Evolutionary conservation across 805 yeast species (phyloP), one percentile per base, ranked within the genome.

Genomic region (Pichia nanzhaoensis): DNA sequence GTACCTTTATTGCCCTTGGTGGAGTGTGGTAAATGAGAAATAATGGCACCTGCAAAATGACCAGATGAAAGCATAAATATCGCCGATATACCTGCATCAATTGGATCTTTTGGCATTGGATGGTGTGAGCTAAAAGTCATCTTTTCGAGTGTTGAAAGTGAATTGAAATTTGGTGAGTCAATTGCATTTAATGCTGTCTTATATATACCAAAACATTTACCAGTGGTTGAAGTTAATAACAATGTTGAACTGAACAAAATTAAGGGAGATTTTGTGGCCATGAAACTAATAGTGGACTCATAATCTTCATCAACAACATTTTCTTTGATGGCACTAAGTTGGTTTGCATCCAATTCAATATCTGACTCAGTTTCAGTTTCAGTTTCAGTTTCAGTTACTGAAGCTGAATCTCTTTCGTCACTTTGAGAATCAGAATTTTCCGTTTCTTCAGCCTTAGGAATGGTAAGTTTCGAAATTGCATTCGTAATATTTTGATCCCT

Each of bases 31-130:
- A 70, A 70, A 57, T 90, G 97, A 1, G 88, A 78, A 8, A 93
- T 72, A 36, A 93, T 84, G 0, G 96, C 96, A 17, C 93, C 99
- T 0, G 98, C 96, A 69, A 93, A 93, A 66, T 93, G 97, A 35
- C 99, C 99, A 37, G 98, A 97, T 14, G 97, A 97, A 43, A 93
- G 77, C 96, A 93, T 87, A 53, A 93, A 76, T 12, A 93, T 63
- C 0, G 95, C 95, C 5, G 95, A 85, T 37, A 72, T 71, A 3
- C 67, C 65, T 0, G 55, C 49, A 3, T 58, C 42, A 2, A 55
- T 40, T 1, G 49, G 43, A 36, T 51, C 34, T 37, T 49, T 53
- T 33, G 53, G 37, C 33, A 50, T 34, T 17, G 39, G 41, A 14
- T 33, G 33, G 1, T 18, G 61, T 2, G 40, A 10, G 51, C 45